Evolutionary conservation across 2,329 filamentous ascomycete species (phyloP), one percentile per base, ranked within the genome.

Genomic region (Hypocreales sp.): DNA sequence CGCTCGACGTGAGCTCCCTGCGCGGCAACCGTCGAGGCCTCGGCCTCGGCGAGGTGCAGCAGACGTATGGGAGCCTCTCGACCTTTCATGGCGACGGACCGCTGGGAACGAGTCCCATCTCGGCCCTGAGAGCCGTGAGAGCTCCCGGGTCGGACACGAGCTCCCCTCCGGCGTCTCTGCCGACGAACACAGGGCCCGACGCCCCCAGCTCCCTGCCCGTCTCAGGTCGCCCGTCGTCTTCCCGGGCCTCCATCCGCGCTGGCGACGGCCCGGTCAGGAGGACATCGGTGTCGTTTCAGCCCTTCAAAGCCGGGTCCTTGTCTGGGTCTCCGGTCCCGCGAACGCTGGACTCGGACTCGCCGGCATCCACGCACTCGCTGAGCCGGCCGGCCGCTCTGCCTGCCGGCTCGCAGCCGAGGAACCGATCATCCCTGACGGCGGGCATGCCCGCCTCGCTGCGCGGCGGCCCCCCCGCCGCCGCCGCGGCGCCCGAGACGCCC

Each of bases 251-350:
- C 2, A 33, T 59, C 22, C 59, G 60, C 26, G 55, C 52, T 10
- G 51, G 76, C 13, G 62, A 79, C 23, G 60, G 57, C 14, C 43
- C 66, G 25, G 64, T 64, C 28, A 69, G 84, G 40, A 72, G 83
- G 28, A 76, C 80, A 6, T 94, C 83, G 0, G 71, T 93, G 14
- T 92, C 82, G 1, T 93, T 94, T 42, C 82, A 92, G 40, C 86
- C 87, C 0, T 98, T 98, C 60, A 98, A 98, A 53, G 82, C 86
- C 10, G 87, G 87, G 8, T 92, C 87, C 2, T 61, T 95, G n/a
- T 92, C 86, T 3, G 83, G 80, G 4, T 94, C 86, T 5, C 87
- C 86, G 0, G 48, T 63, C n/a, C 56, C 57, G 16, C 57, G 64
- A 17, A 47, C 58, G 6, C 46, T 52, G 3, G 66, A 70, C 9